phyloP scores from a whole-genome alignment of 2,329 filamentous ascomycete species.

The Diaporthe caulivora region DNA sequence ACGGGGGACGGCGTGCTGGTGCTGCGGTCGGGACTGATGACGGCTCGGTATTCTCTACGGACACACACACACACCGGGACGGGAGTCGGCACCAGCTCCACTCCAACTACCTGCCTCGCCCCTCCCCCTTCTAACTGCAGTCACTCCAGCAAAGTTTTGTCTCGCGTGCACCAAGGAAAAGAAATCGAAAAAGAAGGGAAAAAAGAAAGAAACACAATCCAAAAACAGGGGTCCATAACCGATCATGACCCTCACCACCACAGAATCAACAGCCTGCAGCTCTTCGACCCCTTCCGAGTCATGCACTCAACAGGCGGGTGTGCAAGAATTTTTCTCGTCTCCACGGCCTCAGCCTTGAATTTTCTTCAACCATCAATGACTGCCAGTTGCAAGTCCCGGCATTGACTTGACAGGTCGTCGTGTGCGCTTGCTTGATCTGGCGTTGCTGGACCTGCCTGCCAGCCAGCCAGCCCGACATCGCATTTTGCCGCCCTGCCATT shows the following conservation, averaged over 20 bases:
- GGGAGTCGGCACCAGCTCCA: slow-evolving; percentile 18
- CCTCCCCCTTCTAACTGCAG: no score
- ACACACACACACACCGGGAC: neutral
- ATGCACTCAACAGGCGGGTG: neutral
- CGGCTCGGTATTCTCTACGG: slow-evolving; percentile 20
- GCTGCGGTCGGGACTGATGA: slow-evolving; percentile 9
- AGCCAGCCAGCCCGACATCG: slow-evolving; percentile 18
- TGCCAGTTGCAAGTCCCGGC: neutral
- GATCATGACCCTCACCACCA: neutral
- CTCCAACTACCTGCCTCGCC: no score
- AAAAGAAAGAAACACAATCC: neutral
- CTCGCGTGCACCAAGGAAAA: neutral
- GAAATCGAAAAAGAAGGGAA: neutral
- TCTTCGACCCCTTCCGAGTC: neutral
- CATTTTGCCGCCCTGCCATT: slow-evolving; percentile 19
- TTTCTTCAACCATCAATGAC: neutral
- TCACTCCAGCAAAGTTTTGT: neutral
- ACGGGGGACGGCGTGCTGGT: neutral
- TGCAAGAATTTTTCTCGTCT: slow-evolving; percentile 13
- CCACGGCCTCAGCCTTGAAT: neutral
- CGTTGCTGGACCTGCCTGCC: no score
- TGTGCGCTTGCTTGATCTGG: no score
- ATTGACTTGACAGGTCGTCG: neutral
- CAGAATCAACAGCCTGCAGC: slow-evolving; percentile 11
- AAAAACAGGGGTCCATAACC: neutral